Evolutionary conservation across 78 protist species (phyloP).

Genomic region (Monosiga brevicollis): DNA sequence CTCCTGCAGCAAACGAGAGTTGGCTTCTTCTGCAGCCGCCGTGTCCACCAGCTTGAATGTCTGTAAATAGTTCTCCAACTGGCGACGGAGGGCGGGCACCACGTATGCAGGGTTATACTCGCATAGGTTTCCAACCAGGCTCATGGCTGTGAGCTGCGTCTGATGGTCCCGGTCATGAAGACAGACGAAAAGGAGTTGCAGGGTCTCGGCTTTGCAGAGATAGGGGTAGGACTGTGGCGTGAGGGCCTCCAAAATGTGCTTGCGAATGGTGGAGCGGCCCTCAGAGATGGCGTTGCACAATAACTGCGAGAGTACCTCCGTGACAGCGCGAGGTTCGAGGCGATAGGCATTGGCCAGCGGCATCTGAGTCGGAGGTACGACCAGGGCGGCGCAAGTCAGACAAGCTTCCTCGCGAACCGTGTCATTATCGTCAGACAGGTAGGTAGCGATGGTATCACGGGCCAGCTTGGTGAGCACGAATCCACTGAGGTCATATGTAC

Average conservation of each 20-base stretch:
- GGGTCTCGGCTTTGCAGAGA: slow-evolving; percentile 66
- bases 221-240: slow-evolving; percentile 57
- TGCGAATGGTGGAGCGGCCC: slow-evolving; percentile 64
- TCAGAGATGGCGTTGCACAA: slow-evolving; percentile 68
- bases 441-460: slow-evolving; percentile 45
- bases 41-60: slow-evolving; percentile 46
- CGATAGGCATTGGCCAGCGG: slow-evolving; percentile 30
- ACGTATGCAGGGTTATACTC: slow-evolving; percentile 86
- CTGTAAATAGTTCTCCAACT: slow-evolving; percentile 80
- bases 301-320: slow-evolving; percentile 12
- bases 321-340: background rate
- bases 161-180: slow-evolving; percentile 69
- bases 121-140: slow-evolving; percentile 76
- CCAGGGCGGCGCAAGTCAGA: slow-evolving; percentile 36
- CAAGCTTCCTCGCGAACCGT: slow-evolving; percentile 45
- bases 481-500: slow-evolving; percentile 57
- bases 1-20: slow-evolving; percentile 57
- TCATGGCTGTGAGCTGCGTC: slow-evolving; percentile 65
- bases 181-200: slow-evolving; percentile 53
- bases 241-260: slow-evolving; percentile 39
- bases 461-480: slow-evolving; percentile 53
- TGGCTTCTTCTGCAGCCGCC: slow-evolving; percentile 13
- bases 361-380: background rate
- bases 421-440: slow-evolving; percentile 51
- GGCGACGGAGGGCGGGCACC: slow-evolving; percentile 83